Evolutionary conservation across 139 green algal species (phyloP).

Genomic region (Tetratostichococcus sp.): DNA sequence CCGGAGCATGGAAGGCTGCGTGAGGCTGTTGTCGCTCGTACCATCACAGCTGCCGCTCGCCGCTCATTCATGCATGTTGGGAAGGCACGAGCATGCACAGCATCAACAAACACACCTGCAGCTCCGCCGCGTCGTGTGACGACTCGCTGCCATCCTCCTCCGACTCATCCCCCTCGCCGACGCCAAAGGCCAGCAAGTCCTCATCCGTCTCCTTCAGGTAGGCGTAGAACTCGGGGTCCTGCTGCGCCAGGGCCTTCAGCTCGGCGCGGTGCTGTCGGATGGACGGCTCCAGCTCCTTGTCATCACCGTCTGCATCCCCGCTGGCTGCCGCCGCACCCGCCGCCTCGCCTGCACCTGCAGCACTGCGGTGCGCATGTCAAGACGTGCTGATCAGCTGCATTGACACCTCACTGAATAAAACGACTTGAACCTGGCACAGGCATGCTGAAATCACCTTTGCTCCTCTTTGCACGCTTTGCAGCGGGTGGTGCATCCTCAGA

Average conservation of each 20-base stretch:
- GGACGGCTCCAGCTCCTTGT: neutral
- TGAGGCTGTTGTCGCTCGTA: too few relatives aligned
- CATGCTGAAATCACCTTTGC: neutral
- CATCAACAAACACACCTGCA: slow-evolving; percentile 11
- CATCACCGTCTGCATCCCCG: neutral
- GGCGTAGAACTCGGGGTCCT: slow-evolving; percentile 94
- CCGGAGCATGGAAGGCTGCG: too few relatives aligned
- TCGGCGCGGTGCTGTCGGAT: slow-evolving; percentile 54
- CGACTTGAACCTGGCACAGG: too few relatives aligned
- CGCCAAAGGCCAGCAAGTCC: slow-evolving; percentile 82
- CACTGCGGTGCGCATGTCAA: neutral
- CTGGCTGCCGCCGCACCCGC: too few relatives aligned
- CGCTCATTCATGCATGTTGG: neutral
- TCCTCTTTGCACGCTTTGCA: neutral
- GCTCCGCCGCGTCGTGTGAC: slow-evolving; percentile 31
- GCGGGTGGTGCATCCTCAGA: neutral
- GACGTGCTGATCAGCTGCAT: too few relatives aligned
- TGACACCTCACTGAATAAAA: too few relatives aligned
- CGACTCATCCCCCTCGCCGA: slow-evolving; percentile 48
- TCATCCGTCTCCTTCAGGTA: slow-evolving; percentile 80
- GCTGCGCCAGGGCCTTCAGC: slow-evolving; percentile 75
- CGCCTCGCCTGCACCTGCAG: neutral
- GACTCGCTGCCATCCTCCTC: slow-evolving; percentile 28
- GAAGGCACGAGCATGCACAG: too few relatives aligned
- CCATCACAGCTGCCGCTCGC: too few relatives aligned